These are phyloP conservation scores for Colletotrichum limetticola DNA, from an alignment of 2,329 filamentous ascomycete genomes.

Conservation along the genomic window DNA sequence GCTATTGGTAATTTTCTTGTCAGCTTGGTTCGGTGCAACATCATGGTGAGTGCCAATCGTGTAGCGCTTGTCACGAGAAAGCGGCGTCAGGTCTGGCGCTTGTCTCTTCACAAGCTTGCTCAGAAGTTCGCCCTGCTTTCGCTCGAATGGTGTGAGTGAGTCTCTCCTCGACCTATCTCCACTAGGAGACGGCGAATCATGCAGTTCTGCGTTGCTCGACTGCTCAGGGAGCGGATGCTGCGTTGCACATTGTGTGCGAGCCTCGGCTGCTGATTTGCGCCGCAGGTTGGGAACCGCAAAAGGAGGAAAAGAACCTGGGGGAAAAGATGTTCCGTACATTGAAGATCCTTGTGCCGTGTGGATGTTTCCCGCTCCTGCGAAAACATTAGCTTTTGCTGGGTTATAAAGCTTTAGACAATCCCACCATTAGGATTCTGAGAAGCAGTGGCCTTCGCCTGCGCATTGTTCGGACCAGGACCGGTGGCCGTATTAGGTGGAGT, in stretches of 20 bases:
- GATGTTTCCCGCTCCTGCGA: background rate
- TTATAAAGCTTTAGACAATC: too few species aligned
- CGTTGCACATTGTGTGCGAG: background rate
- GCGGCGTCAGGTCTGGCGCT: constrained; percentile 34
- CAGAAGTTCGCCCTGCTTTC: constrained; percentile 51
- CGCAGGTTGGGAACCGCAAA: constrained; percentile 5
- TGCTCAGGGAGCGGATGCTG: background rate
- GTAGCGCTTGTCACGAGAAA: constrained; percentile 26
- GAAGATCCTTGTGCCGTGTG: constrained; percentile 48
- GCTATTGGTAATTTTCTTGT: constrained; percentile 53
- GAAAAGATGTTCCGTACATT: constrained; percentile 56
- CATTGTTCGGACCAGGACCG: constrained; percentile 6
- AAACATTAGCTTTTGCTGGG: background rate
- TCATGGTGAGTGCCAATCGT: constrained; percentile 12
- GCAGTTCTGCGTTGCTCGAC: constrained; percentile 3
- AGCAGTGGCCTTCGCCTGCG: constrained; percentile 8
- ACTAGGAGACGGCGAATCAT: constrained; percentile 33
- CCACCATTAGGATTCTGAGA: background rate
- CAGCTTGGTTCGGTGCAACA: constrained; percentile 41
- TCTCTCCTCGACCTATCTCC: constrained; percentile 33
- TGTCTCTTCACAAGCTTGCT: constrained; percentile 48
- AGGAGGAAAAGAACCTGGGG: constrained; percentile 8
- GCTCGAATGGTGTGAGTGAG: constrained; percentile 51
- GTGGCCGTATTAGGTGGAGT: constrained; percentile 29
- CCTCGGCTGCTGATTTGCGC: background rate